Evolutionary conservation across 106 monocot species (phyloP), one percentile per base, ranked within the genome.

Genomic region (Agapanthus africanus): DNA sequence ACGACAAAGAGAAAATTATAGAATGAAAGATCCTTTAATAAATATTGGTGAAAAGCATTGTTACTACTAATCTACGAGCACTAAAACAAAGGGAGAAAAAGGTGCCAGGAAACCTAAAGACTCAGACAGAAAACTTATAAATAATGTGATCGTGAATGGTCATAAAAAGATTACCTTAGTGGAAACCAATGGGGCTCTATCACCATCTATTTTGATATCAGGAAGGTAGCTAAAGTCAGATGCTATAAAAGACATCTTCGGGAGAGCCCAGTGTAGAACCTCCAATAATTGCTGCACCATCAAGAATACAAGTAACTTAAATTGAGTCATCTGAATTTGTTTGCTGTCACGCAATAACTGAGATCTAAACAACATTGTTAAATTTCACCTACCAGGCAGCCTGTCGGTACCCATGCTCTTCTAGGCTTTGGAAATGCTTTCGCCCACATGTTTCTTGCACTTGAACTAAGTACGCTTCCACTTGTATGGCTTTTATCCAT

Each of bases 161-260:
- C n/a, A n/a, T 65, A 49, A 38, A 44, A 32, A 46, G 13, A 30
- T 74, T 79, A 99, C 97, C 83, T 99, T 99, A 1, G 82, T 76
- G 28, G 97, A 99, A 79, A 99, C 97, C 38, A 99, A 76, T 13
- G 97, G 97, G 65, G 97, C 97, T 78, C 92, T 80, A n/a, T 90
- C 92, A 36, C 97, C 97, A 73, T 74, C 37, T 59, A 99, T 74
- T 36, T 65, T 92, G 19, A 99, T 82, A 83, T 99, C 97, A 19
- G 97, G 92, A 50, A 99, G 89, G 72, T 82, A 99, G 74, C 87
- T 92, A 41, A 99, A 99, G 63, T 99, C 97, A 54, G 97, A 92
- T 42, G 88, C 89, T 71, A 99, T 78, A 71, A 99, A 79, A 28
- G 89, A 92, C 97, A 99, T 99, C 67, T 90, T 99, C 63, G 97